phyloP scores from a whole-genome alignment of 345 rosid species.

The Clarkia xantiana region DNA sequence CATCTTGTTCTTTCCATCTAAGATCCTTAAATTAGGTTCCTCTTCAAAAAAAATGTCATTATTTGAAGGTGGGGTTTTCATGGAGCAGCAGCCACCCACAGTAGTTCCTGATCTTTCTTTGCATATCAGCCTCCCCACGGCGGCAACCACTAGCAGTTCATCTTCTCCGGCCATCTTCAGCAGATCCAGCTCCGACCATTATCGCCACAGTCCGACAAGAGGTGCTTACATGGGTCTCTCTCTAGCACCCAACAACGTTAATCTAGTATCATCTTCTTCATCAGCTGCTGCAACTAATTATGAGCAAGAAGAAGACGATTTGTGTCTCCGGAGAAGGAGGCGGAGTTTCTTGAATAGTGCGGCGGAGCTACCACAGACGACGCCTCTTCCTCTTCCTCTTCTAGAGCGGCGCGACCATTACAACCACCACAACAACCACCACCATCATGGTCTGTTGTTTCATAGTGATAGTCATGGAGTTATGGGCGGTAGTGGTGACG shows the following conservation, averaged over 20 bases:
- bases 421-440: too few relatives aligned
- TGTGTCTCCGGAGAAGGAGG: not conserved
- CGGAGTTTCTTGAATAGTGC: not conserved
- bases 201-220: constrained; percentile 11
- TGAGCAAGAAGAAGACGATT: not conserved
- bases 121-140: constrained; percentile 3
- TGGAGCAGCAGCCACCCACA: not conserved
- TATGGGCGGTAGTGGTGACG: constrained; percentile 9
- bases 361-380: too few relatives aligned
- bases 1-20: too few relatives aligned
- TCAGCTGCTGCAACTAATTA: too few relatives aligned
- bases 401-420: too few relatives aligned
- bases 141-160: too few relatives aligned
- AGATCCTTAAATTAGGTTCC: too few relatives aligned
- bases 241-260: constrained; percentile 12
- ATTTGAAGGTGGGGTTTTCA: constrained; percentile 5
- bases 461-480: not conserved
- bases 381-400: too few relatives aligned
- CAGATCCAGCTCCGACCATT: not conserved
- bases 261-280: too few relatives aligned
- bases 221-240: constrained; percentile 28
- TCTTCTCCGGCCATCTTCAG: constrained; percentile 2
- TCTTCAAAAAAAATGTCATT: not conserved
- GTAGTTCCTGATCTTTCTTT: constrained; percentile 4
- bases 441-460: too few relatives aligned